Conservation (phyloP, 176 grass and related monocot genomes). For the Ananas comosus region DNA sequence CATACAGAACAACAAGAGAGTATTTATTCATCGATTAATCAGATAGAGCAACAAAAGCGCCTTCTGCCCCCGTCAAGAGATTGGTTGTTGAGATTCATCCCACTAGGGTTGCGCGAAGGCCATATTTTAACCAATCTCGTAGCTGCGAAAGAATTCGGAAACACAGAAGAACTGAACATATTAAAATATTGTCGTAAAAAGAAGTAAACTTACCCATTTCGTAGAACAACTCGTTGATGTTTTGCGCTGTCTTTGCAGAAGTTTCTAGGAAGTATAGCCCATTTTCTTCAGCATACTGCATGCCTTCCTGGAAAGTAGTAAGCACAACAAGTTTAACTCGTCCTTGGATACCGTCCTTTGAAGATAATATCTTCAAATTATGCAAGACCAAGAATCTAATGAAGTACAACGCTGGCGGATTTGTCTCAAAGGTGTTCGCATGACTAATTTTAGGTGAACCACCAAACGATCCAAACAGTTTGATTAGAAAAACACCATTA, state of each 20-base stretch:
- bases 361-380: not conserved
- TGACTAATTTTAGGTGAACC: no score
- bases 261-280: constrained; percentile 65
- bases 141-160: constrained; percentile 20
- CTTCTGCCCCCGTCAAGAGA: not conserved
- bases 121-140: constrained; percentile 38
- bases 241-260: constrained; percentile 60
- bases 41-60: constrained; percentile 53
- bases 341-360: not conserved
- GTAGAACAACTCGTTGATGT: constrained; percentile 65
- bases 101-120: constrained; percentile 22
- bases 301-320: constrained; percentile 26
- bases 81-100: constrained; percentile 31
- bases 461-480: no score
- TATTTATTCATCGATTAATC: constrained; percentile 4
- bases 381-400: not conserved
- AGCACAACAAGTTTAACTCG: not conserved
- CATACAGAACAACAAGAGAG: not conserved
- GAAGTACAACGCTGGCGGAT: no score
- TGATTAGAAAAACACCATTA: no score
- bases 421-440: no score
- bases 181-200: no score
- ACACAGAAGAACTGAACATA: no score
- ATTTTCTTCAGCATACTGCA: constrained; percentile 63
- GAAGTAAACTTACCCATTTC: constrained; percentile 42